Base-by-base conservation (phyloP, 2,329 filamentous ascomycete genomes). In the Trichothecium roseum region DNA sequence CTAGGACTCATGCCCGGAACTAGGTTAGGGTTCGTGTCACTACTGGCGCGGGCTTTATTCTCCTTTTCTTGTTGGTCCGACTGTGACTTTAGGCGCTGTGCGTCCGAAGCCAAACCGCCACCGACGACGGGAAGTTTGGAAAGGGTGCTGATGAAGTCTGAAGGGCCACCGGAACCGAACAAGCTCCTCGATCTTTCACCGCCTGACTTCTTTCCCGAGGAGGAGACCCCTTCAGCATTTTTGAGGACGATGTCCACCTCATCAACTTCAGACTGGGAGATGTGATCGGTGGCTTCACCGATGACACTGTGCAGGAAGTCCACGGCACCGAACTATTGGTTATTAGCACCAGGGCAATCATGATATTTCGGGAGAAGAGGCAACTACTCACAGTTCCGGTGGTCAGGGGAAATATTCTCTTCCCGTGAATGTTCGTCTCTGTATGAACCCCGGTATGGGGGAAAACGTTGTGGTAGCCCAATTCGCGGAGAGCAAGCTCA, bases 251-350 rank as follows among this genome's bases (percentile, higher is more conserved):
- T 60, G 45, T 91, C 81, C 48, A 89, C 77, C 55, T 89, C 81
- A 38, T 87, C 83, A 26, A 91, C 78, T 53, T 89, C 84, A 13
- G 83, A 85, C 54, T 91, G 84, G 3, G 84, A 84, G 50, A 91
- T 85, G 52, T 88, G 82, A 50, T 91, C 84, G 9, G 75, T 84
- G 22, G 84, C 84, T 54, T 89, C 84, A 38, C 81, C 73, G 33
- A 77, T 59, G 20, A 85, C 83, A 2, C 82, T 87, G 55, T 91
- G 84, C 45, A 89, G 63, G 53, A 91, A 91, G 54, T 89, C 84
- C 3, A 89, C 84, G 44, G 77, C 84, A 28, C 84, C 84, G 57
- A 91, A 91, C 37, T 39, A 27, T 20, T 7, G 1, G 72, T 75
- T 15, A n/a, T n/a, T 18, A 35, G 26, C 18, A 24, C 20, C 20